Conservation (phyloP, 768 basidiomycete genomes). For the Myochromella boudieri region DNA sequence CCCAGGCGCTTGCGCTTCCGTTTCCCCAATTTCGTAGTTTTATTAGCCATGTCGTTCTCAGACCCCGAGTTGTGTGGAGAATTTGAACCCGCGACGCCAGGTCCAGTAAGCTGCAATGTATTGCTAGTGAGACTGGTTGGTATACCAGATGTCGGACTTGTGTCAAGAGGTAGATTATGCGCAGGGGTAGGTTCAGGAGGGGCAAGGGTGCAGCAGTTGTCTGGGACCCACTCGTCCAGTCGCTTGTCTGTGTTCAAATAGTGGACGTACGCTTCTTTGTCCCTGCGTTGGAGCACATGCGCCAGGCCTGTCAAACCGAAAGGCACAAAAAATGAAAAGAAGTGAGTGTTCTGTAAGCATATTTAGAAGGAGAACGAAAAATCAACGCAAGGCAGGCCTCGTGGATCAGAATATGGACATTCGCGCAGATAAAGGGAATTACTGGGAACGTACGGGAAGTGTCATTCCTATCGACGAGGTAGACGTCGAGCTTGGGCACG, state of each 20-base stretch:
- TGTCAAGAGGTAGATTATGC: not conserved
- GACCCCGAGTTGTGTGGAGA: not conserved
- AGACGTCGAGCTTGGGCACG: constrained; percentile 23
- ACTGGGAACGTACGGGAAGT: constrained; percentile 25
- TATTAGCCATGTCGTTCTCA: not conserved
- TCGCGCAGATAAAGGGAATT: not conserved
- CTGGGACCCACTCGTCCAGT: constrained; percentile 72
- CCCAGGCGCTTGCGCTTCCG: constrained; percentile 4
- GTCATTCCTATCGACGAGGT: constrained; percentile 33
- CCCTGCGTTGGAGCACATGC: constrained; percentile 51
- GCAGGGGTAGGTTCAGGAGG: not conserved
- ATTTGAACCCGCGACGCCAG: constrained; percentile 8
- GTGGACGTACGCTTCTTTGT: constrained; percentile 66
- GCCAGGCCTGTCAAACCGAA: constrained; percentile 38
- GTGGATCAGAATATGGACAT: constrained; percentile 18
- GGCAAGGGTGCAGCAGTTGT: constrained; percentile 35
- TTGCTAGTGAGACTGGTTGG: not conserved
- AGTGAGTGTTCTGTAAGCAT: too few species aligned
- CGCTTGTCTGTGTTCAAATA: constrained; percentile 70
- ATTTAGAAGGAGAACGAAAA: constrained; percentile 8
- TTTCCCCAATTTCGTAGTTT: constrained; percentile 8
- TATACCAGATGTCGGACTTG: too few species aligned
- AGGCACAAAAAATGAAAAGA: too few species aligned
- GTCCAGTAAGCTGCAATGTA: constrained; percentile 1
- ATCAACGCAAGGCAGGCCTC: constrained; percentile 10